Evolutionary conservation across 1,284 basidiomycete species (phyloP), one percentile per base, ranked within the genome.

Genomic region (Tylopilus sp.): DNA sequence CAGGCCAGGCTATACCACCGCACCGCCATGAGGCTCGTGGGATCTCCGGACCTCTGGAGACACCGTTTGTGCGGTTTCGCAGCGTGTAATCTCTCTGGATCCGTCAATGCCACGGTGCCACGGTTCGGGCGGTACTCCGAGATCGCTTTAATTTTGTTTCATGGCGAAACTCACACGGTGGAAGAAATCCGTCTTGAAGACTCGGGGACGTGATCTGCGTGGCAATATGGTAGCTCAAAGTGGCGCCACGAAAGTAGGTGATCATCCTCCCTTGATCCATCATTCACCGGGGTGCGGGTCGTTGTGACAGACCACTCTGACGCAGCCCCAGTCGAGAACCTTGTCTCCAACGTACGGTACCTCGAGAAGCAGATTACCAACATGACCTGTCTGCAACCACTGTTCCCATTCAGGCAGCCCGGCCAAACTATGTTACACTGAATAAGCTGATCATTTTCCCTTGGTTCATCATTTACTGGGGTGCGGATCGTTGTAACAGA

Each of bases 271-370:
- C 6, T 18, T 11, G 11, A 5, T 26, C 46, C 11, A 11, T 11
- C 21, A 40, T 29, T 31, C 2, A 48, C 16, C 6, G 13, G 12
- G 18, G 7, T 25, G 19, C 50, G 89, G 83, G 84, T 86, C 4
- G 78, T 96, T 1, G 71, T 94, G 23, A 97, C 96, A 0, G 96
- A 99, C 68, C 98, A 97, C 67, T 94, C 95, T 0, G 96, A 98
- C 59, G 62, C 74, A 2, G 65, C 74, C 3, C 75, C 98, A 15
- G 67, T 97, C 37, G 75, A 88, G 3, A 97, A 97, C 63, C 75
- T 98, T 37, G 59, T 69, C 13, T 67, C 76, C 51, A 98, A 98
- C 63, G 78, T 91, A 0, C 61, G 71, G 4, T 56, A 65, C n/a
- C n/a, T n/a, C 66, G 18, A 59, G 60, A 7, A 53, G 56, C n/a